Base-by-base conservation (phyloP, 305 asterid species). In the Fraxinus platypoda region DNA sequence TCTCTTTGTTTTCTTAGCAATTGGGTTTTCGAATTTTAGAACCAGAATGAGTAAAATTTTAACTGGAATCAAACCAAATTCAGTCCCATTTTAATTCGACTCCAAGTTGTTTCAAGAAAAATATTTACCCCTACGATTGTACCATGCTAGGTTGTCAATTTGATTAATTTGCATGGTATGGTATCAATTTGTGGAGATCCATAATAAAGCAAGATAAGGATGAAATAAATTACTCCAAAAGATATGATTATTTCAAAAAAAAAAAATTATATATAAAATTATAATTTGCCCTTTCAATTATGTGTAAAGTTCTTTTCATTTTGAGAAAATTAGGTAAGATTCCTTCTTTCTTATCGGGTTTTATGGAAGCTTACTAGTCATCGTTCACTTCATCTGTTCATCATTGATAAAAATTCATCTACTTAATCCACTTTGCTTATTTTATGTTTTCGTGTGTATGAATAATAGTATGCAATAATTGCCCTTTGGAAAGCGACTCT, bases 251-350 rank as follows among this genome's bases (percentile, higher is more conserved):
- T 15, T 23, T 30, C 78, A 73, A 35, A 35, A 35, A 6, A 35
- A 80, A n/a, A n/a, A n/a, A n/a, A n/a, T n/a, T n/a, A n/a, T n/a
- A n/a, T n/a, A n/a, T 23, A 30, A 54, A 33, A 80, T 74, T 75
- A 81, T 9, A 4, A 76, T 68, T 74, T 79, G 85, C 59, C 85
- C 85, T 86, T 83, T 86, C 75, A 70, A 25, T 21, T 62, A 75
- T 78, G 64, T 86, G 25, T 72, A 77, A 43, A 76, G 85, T 72
- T 73, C 12, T 85, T 72, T 5, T 34, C 71, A 75, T 71, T 37
- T 43, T 41, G 25, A 78, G 33, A 85, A 30, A 68, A 37, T 77
- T 83, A 77, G 82, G 84, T 82, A 82, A 82, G 82, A 85, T 85
- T 81, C 84, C 64, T 83, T 78, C 62, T 75, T 77, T 37, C 73